Evolutionary conservation across 441 rosid species (phyloP), one percentile per base, ranked within the genome.

Genomic region (Biscutella laevigata): DNA sequence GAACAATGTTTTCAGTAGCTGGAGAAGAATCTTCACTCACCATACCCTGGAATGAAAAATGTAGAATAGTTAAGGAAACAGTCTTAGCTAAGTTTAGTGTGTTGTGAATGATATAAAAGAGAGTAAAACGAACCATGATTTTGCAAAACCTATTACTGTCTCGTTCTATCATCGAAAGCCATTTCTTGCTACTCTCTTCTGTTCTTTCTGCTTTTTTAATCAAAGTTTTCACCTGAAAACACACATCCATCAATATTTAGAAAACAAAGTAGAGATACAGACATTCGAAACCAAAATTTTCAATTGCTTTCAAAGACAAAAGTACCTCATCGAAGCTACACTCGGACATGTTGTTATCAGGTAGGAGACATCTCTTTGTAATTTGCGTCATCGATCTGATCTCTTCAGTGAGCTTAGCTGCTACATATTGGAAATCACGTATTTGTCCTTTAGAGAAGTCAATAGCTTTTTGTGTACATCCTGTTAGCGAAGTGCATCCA

Each of bases 121-220:
- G 60, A 21, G 45, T 64, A 70, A 72, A 61, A 71, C 81, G 26
- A 45, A 92, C 95, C 97, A 88, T 86, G 68, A 88, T 73, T 77
- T 84, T 92, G 67, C 95, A 82, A 59, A 92, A 92, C n/a, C 95
- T 86, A 54, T 32, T 78, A 77, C 88, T 84, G 43, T 92, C 86
- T 53, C 89, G 83, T 32, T 79, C 59, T 74, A 88, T 79, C 38
- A 77, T 68, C 7, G 81, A 75, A 32, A 88, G 64, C 85, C 83
- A 80, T 77, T 60, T 82, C 66, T 53, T 78, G 7, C 85, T 68
- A 13, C 69, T 71, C 70, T 80, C 86, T 73, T 88, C 92, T n/a
- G 57, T 74, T 76, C 46, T 80, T 27, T 74, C 66, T 39, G 86
- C 83, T 43, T 72, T 77, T 26, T 70, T 71, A 62, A 79, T 38